phyloP scores from a whole-genome alignment of 225 moss, liverwort and hornwort genomes.

The Sphagnum tenellum region DNA sequence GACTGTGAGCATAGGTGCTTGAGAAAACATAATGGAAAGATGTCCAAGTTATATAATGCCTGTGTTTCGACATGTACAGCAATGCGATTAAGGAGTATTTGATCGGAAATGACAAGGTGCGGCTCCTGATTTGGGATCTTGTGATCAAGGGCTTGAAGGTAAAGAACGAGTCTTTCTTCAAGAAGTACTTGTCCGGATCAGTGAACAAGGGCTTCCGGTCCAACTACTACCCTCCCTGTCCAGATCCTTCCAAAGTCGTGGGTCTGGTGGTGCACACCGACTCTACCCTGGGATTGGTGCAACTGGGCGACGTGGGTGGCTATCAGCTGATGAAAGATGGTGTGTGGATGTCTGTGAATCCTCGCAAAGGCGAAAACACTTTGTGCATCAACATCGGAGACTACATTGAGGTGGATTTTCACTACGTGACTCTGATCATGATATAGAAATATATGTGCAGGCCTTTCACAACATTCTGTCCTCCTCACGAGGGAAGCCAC shows the following conservation, averaged over 20 bases:
- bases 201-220: background rate
- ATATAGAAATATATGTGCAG: no score
- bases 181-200: background rate
- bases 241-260: background rate
- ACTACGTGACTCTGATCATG: background rate
- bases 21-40: no score
- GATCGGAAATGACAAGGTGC: background rate
- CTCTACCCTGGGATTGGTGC: background rate
- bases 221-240: constrained; percentile 1
- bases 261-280: background rate
- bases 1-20: no score
- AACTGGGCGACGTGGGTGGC: background rate
- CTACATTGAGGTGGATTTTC: background rate
- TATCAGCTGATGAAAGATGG: background rate
- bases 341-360: background rate
- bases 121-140: background rate
- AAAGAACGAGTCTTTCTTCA: background rate
- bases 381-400: background rate
- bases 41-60: no score
- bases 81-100: background rate
- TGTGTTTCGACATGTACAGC: no score
- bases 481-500: no score
- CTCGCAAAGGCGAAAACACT: constrained; percentile 1
- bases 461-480: no score
- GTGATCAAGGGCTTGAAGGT: background rate